Conservation (phyloP, 352 stramenopile genomes). For the Phytophthora europaea region DNA sequence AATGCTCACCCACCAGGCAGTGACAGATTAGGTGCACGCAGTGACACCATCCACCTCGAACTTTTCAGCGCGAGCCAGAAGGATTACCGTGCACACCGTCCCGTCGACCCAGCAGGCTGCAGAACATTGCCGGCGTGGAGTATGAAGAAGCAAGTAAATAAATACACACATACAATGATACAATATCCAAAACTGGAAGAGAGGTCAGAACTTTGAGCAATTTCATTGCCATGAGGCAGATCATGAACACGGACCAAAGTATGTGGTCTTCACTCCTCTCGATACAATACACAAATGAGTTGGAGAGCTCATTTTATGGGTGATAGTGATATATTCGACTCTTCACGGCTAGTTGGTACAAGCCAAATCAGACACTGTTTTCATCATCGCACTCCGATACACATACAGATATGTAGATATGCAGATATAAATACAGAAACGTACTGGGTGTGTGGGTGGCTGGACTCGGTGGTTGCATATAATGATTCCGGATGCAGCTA, state of each 20-base stretch:
- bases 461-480: constrained; percentile 90
- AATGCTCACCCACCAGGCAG: constrained; percentile 49
- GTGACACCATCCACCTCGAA: constrained; percentile 48
- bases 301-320: constrained; percentile 93
- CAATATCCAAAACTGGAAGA: constrained; percentile 28
- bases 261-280: constrained; percentile 85
- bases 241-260: constrained; percentile 95
- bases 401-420: constrained; percentile 32
- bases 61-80: constrained; percentile 80
- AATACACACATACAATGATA: constrained; percentile 23
- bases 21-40: constrained; percentile 26
- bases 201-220: constrained; percentile 90
- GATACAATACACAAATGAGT: constrained; percentile 25
- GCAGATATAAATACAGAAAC: constrained; percentile 16
- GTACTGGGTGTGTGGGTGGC: constrained; percentile 19
- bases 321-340: constrained; percentile 94
- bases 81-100: constrained; percentile 34
- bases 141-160: constrained; percentile 78
- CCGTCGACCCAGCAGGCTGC: constrained; percentile 35
- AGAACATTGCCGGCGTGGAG: constrained; percentile 92
- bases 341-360: constrained; percentile 94
- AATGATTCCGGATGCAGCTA: constrained; percentile 92
- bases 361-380: constrained; percentile 85
- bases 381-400: constrained; percentile 82
- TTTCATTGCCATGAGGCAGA: constrained; percentile 93